Evolutionary conservation across 2,329 filamentous ascomycete genomes (phyloP).

Genomic region (Fusarium luffae): DNA sequence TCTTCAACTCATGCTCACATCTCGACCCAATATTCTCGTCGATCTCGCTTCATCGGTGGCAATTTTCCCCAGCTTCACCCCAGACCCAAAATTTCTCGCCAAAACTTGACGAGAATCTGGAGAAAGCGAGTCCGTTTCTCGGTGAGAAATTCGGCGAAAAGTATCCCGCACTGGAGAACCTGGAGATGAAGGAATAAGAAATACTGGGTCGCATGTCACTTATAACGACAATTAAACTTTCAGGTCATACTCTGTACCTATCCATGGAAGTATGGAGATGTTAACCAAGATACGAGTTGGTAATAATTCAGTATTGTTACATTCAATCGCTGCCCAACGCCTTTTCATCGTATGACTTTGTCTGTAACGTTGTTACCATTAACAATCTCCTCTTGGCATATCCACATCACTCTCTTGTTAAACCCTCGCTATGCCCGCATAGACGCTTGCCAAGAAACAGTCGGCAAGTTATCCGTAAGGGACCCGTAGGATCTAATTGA

Average conservation of each 20-base stretch:
- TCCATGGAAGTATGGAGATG: no score
- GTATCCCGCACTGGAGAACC: constrained; percentile 6
- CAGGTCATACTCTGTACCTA: no score
- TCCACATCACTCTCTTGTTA: neutral
- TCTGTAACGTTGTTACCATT: neutral
- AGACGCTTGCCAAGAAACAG: constrained; percentile 25
- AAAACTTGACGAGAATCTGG: constrained; percentile 9
- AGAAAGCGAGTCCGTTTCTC: neutral
- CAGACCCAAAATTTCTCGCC: constrained; percentile 21
- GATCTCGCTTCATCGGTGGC: constrained; percentile 7
- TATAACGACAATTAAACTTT: neutral
- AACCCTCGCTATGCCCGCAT: constrained; percentile 26
- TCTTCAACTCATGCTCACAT: neutral
- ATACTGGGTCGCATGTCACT: constrained; percentile 1
- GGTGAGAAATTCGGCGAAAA: constrained; percentile 22
- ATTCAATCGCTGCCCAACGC: no score
- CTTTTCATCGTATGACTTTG: neutral
- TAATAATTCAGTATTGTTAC: no score
- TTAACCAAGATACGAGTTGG: no score
- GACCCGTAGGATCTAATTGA: neutral
- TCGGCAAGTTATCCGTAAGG: constrained; percentile 3
- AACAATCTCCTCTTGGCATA: constrained; percentile 1
- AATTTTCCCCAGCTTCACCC: constrained; percentile 25
- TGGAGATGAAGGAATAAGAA: no score
- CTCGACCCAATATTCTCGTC: neutral